Percentiles rank a stretch among this genome's conserved stretches.
Conservation (phyloP, 305 asterid species). For the Fraxinus greggii region DNA sequence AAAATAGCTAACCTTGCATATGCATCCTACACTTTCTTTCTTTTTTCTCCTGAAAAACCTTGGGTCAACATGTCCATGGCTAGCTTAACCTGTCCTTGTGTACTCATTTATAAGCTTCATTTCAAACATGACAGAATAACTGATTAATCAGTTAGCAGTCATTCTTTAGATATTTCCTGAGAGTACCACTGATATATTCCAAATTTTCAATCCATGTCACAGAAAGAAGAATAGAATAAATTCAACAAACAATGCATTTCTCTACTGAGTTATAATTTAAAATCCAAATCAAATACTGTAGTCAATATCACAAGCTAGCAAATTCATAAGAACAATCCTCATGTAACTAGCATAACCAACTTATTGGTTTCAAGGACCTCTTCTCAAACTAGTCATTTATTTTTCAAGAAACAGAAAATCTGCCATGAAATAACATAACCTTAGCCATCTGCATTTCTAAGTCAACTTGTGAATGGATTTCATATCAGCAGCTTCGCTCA, state of each 20-base stretch:
- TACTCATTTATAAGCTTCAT: neutral
- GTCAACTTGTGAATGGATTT: conserved; percentile 76
- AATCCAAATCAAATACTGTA: neutral
- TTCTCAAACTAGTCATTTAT: neutral
- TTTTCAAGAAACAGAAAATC: neutral
- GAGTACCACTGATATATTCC: neutral
- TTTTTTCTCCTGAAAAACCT: too few species aligned
- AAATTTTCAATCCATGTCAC: too few species aligned
- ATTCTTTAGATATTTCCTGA: neutral
- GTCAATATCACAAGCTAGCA: neutral
- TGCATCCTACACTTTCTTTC: too few species aligned
- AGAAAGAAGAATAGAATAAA: too few species aligned
- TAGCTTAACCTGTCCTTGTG: too few species aligned
- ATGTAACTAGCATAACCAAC: neutral
- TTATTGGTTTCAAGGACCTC: neutral
- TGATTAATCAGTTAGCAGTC: neutral
- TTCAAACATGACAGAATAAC: neutral
- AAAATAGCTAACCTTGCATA: too few species aligned
- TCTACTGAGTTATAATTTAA: neutral
- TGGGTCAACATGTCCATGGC: neutral
- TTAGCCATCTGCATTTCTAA: conserved; percentile 22
- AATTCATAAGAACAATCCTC: neutral
- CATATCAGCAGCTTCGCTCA: conserved; percentile 71
- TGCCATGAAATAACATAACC: neutral
- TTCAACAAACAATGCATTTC: neutral